Conservation (phyloP, 2,329 filamentous ascomycete species). For the Lomentospora prolificans region DNA sequence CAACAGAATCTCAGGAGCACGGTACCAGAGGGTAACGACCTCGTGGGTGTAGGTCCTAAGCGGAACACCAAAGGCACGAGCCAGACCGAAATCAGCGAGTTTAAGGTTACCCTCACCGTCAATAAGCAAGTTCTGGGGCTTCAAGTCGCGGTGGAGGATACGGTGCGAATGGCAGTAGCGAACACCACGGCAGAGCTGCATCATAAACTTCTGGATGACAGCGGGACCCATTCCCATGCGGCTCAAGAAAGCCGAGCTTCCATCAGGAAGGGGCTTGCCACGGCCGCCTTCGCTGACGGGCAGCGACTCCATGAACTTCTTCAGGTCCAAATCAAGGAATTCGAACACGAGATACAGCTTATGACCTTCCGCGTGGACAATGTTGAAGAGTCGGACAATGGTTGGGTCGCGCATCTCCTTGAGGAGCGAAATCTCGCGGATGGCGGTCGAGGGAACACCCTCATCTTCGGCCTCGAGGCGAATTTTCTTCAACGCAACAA, state of each 20-base stretch:
- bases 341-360: constrained; percentile 92
- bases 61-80: constrained; percentile 82
- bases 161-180: constrained; percentile 84
- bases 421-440: constrained; percentile 85
- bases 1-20: constrained; percentile 80
- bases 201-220: constrained; percentile 91
- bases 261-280: constrained; percentile 76
- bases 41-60: constrained; percentile 89
- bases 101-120: constrained; percentile 81
- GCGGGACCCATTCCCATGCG: constrained; percentile 63
- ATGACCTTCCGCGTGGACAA: constrained; percentile 88
- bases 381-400: constrained; percentile 81
- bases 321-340: constrained; percentile 82
- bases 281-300: constrained; percentile 76
- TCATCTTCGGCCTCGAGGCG: constrained; percentile 92
- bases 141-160: constrained; percentile 78
- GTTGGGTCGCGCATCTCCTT: constrained; percentile 93
- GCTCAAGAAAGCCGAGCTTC: constrained; percentile 52
- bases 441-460: constrained; percentile 83
- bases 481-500: constrained; percentile 92
- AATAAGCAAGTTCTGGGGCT: constrained; percentile 85
- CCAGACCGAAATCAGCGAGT: constrained; percentile 81
- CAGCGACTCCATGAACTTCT: constrained; percentile 92
- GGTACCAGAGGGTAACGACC: constrained; percentile 91
- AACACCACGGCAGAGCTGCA: constrained; percentile 73